Evolutionary conservation across 495 filamentous ascomycete genomes (phyloP), one percentile per base, ranked within the genome.

Genomic region (Tuber calosporum): DNA sequence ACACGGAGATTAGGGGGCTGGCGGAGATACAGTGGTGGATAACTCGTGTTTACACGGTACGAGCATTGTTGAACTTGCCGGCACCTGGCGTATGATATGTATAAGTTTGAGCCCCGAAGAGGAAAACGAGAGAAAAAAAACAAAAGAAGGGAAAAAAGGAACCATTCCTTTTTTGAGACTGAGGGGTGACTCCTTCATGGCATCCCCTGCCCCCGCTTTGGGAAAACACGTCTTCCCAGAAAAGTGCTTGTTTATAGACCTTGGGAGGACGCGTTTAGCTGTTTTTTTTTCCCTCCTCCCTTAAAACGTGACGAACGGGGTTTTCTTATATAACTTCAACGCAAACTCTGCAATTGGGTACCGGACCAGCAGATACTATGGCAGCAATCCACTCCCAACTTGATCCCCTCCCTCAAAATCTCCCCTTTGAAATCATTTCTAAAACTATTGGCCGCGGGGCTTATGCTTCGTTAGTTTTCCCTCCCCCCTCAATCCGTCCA

Each of bases 361-460:
- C 30, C 53, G 0, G 7, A 62, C 30, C 3, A 62, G 30, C 4
- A 62, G 53, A 13, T 62, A 62, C 53, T 4, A 62, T 62, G 75
- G 84, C 82, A 73, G 87, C 87, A 83, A 84, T 86, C 66, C 91
- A 96, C 86, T 95, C 92, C 73, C 95, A 99, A 84, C 84, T 93
- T 69, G 93, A 93, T 78, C 93, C 93, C 74, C 86, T 97, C 66
- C 95, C 95, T 48, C 86, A 80, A 74, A 88, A 96, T 77, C 86
- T 99, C 62, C 96, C 96, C 39, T 99, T 99, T 83, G 89, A 95
- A 72, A 90, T 99, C 82, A 88, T 99, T 78, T 97, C 93, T 41
- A 93, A 94, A 80, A 99, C 96, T 48, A 97, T 99, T 77, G 95
- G 95, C 66, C 89, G 91, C 83, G 95, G 95, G 75, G 95, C 95